These are phyloP conservation scores for Bidens hawaiensis DNA, from an alignment of 140 eudicot genomes.

Conservation along the genomic window DNA sequence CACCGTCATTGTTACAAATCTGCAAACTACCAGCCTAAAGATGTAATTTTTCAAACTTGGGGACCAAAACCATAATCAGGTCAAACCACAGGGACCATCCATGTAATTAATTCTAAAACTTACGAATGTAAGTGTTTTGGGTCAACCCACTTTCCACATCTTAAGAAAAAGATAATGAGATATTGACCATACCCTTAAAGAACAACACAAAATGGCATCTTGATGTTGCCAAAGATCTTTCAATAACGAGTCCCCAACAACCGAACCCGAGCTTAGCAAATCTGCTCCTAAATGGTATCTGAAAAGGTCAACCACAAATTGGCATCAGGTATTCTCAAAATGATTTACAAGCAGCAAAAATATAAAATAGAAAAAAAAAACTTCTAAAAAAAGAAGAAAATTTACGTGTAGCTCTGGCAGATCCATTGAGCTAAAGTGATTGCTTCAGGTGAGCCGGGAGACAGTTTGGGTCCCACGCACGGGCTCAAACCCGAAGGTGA, in stretches of 20 bases:
- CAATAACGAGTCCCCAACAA: slow-evolving; percentile 49
- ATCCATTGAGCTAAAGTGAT: slow-evolving; percentile 57
- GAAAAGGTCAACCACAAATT: not conserved
- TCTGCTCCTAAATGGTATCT: slow-evolving; percentile 39
- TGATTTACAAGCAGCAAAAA: not conserved
- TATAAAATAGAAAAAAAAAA: no score
- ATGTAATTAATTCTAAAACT: no score
- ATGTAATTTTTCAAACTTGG: not conserved
- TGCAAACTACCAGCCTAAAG: no score
- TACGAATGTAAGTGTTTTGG: no score
- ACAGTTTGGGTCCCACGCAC: slow-evolving; percentile 36
- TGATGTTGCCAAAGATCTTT: slow-evolving; percentile 86
- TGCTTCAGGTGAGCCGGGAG: slow-evolving; percentile 60
- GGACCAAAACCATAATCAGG: not conserved
- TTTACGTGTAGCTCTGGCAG: slow-evolving; percentile 57
- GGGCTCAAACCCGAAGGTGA: slow-evolving; percentile 50
- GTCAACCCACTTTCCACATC: no score
- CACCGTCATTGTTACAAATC: no score
- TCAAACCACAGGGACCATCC: no score
- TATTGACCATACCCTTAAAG: slow-evolving; percentile 64
- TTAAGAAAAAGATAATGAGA: not conserved
- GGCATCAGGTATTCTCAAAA: not conserved
- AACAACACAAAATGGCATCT: slow-evolving; percentile 86
- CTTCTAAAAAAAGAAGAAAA: no score
- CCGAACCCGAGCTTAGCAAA: slow-evolving; percentile 25